Base-by-base conservation (phyloP, 768 basidiomycete genomes). In the Lepiota subincarnata region DNA sequence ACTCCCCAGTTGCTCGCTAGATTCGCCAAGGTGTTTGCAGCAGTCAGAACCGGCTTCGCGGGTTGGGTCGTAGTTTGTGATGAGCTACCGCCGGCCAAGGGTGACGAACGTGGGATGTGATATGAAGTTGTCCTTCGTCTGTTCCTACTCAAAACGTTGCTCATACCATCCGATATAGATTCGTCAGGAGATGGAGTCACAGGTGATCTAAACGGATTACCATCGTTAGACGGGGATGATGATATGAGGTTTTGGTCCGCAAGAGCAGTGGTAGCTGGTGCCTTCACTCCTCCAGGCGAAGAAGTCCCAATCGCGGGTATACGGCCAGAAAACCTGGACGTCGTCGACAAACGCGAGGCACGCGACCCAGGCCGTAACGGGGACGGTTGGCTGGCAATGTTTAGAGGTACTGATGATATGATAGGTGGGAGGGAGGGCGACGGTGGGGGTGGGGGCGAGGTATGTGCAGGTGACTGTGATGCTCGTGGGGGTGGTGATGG, bases 281-380 rank as follows among this genome's bases (percentile, higher is more conserved):
- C 84, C 65, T 89, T 89, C 1, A 76, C 66, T 16, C 68, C 59
- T 34, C 70, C 68, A 13, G 76, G 70, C 70, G 1, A 74, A 72
- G 1, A 74, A 72, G 38, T 68, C 73, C 80, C 84, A 48, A 89
- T 69, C 1, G 76, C 73, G 12, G 88, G 86, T 24, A 84, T 73
- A 34, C 86, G 81, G 26, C 75, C 79, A 6, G 87, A 89, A 63
- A 89, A 84, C 50, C 73, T 77, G 7, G 89, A 91, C 1, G 86
- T 79, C 4, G 80, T 76, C 2, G 87, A 89, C 18, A 83, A 64
- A 14, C 85, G 78, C 1, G 87, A 89, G 4, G 86, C 82, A 38
- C 88, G 78, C 4, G 89, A 90, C 5, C 77, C 84, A 34, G 89
- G 85, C 6, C 89, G 81, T 43, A 87, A 66, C 0, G 88, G 86